These are phyloP conservation scores for Leptographium lundbergii DNA, from an alignment of 2,329 filamentous ascomycete genomes.

Conservation along the genomic window DNA sequence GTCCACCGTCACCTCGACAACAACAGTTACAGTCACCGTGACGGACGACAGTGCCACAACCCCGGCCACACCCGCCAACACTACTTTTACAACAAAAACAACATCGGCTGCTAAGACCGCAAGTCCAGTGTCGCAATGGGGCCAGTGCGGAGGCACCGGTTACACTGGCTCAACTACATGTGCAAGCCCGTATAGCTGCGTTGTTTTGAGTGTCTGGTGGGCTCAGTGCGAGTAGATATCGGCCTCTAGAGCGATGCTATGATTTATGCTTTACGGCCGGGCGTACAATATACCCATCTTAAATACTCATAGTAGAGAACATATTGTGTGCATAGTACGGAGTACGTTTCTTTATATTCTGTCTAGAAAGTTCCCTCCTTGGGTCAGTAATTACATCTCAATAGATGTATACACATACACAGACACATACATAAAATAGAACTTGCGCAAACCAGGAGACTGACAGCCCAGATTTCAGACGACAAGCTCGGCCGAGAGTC, in stretches of 20 bases:
- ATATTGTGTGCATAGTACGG: background rate
- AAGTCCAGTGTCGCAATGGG: constrained; percentile 17
- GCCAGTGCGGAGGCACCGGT: constrained; percentile 23
- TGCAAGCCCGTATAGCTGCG: constrained; percentile 19
- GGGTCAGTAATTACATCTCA: background rate
- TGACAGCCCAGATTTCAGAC: background rate
- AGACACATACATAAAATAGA: background rate
- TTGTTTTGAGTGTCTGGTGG: constrained; percentile 18
- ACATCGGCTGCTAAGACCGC: constrained; percentile 7
- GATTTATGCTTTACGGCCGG: background rate
- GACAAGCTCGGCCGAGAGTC: too few relatives aligned
- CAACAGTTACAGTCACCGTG: background rate
- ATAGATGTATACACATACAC: background rate
- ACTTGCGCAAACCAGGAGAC: background rate
- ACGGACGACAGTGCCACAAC: background rate
- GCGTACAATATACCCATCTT: too few relatives aligned
- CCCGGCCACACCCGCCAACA: constrained; percentile 3
- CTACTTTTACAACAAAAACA: constrained; percentile 11
- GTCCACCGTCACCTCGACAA: constrained; percentile 8
- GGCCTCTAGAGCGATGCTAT: background rate
- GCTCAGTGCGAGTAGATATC: constrained; percentile 18
- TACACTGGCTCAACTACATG: constrained; percentile 22
- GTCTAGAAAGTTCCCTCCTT: background rate
- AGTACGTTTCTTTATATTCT: background rate
- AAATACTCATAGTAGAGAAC: too few relatives aligned